phyloP scores from a whole-genome alignment of 305 asterid genomes.

The Ajuga reptans region DNA sequence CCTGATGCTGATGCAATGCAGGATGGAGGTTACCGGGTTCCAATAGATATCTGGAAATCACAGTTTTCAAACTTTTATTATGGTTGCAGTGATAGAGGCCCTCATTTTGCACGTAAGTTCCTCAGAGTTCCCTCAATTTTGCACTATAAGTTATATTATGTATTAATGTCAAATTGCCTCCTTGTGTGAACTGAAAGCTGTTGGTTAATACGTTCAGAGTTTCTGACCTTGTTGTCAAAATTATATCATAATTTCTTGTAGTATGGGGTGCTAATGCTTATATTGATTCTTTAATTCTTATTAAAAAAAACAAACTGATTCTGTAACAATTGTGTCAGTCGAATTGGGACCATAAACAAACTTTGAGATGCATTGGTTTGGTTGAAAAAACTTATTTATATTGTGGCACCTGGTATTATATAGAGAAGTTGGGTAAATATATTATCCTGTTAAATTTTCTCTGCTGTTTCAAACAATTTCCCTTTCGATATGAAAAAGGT shows the following conservation, averaged over 20 bases:
- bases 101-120: constrained; percentile 59
- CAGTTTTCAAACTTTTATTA: constrained; percentile 62
- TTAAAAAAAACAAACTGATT: too few species aligned
- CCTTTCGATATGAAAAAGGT: constrained; percentile 17
- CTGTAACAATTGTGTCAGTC: neutral
- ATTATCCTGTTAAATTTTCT: constrained; percentile 10
- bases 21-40: constrained; percentile 56
- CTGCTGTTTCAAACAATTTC: too few species aligned
- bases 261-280: constrained; percentile 14
- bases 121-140: constrained; percentile 16
- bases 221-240: neutral
- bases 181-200: constrained; percentile 3
- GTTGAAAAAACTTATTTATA: constrained; percentile 4
- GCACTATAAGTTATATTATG: constrained; percentile 2
- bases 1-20: constrained; percentile 30
- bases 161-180: neutral
- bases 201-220: neutral
- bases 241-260: constrained; percentile 7
- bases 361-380: constrained; percentile 9
- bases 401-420: neutral
- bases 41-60: constrained; percentile 90
- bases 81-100: constrained; percentile 87
- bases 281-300: too few species aligned
- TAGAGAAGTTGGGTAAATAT: neutral
- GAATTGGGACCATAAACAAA: constrained; percentile 13